A percentile compares a stretch with the other conserved stretches of the same genome.
These are phyloP conservation scores for Trichoderma sp. DNA, from an alignment of 2,329 filamentous ascomycete species.

Conservation along the genomic window DNA sequence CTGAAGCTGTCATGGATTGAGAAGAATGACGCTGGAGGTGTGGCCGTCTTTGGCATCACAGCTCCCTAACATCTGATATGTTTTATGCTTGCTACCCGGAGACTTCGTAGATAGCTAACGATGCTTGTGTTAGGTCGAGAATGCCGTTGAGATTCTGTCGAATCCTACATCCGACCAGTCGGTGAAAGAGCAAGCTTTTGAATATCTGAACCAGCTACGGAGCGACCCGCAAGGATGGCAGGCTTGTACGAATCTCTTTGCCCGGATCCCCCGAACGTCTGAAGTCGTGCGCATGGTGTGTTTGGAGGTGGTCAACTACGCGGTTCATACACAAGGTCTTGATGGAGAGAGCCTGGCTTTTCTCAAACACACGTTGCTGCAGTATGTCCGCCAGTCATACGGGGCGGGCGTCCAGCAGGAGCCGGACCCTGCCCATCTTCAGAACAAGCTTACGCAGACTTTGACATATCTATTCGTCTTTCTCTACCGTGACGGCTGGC, in stretches of 20 bases:
- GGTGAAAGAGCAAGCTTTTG: slow-evolving; percentile 80
- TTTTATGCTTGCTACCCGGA: background rate
- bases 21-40: background rate
- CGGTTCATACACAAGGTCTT: slow-evolving; percentile 77
- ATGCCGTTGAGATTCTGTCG: slow-evolving; percentile 93
- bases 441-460: slow-evolving; percentile 97
- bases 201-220: slow-evolving; percentile 78
- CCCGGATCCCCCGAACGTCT: slow-evolving; percentile 71
- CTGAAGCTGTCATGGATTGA: slow-evolving; percentile 19
- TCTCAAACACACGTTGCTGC: slow-evolving; percentile 79
- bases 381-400: slow-evolving; percentile 79
- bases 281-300: slow-evolving; percentile 88
- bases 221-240: slow-evolving; percentile 87
- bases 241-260: slow-evolving; percentile 84
- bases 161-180: slow-evolving; percentile 75
- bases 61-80: background rate
- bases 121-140: slow-evolving; percentile 70
- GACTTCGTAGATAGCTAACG: slow-evolving; percentile 12
- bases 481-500: slow-evolving; percentile 85
- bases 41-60: background rate
- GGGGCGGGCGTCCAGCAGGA: slow-evolving; percentile 59
- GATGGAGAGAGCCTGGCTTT: slow-evolving; percentile 72
- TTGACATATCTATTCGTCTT: slow-evolving; percentile 91
- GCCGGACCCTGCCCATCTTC: slow-evolving; percentile 75
- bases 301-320: slow-evolving; percentile 91